Percentiles rank a stretch among this genome's conserved stretches.
phyloP scores from a whole-genome alignment of 2,329 filamentous ascomycete species.

The Phaeosphaeriaceae sp. region DNA sequence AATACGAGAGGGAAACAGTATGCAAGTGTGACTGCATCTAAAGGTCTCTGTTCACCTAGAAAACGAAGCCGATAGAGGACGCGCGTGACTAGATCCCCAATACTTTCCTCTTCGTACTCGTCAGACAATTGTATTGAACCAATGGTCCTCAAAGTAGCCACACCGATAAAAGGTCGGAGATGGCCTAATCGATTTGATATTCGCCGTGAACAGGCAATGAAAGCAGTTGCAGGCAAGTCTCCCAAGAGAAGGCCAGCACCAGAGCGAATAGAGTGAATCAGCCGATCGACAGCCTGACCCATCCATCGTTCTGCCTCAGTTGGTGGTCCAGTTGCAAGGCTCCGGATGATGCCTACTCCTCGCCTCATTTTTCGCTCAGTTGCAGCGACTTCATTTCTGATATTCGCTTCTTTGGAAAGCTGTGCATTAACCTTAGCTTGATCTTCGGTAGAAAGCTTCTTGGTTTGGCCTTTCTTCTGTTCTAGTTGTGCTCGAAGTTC shows the following conservation, averaged over 20 bases:
- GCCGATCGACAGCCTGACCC: slow-evolving; percentile 74
- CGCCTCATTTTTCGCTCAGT: slow-evolving; percentile 76
- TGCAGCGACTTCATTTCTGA: slow-evolving; percentile 73
- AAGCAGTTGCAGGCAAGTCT: slow-evolving; percentile 77
- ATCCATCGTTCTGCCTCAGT: slow-evolving; percentile 91
- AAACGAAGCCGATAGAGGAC: slow-evolving; percentile 91
- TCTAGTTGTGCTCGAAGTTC: slow-evolving; percentile 86
- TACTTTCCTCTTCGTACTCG: slow-evolving; percentile 76
- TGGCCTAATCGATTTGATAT: slow-evolving; percentile 76
- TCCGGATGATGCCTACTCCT: slow-evolving; percentile 84
- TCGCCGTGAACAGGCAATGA: slow-evolving; percentile 78
- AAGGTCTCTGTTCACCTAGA: slow-evolving; percentile 89
- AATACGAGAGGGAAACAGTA: slow-evolving; percentile 87
- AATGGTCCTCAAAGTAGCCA: slow-evolving; percentile 82
- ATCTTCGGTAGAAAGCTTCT: slow-evolving; percentile 90
- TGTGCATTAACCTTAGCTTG: slow-evolving; percentile 90
- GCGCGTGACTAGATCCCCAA: slow-evolving; percentile 81
- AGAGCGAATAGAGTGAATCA: slow-evolving; percentile 77
- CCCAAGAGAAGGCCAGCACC: slow-evolving; percentile 84
- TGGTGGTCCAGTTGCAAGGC: slow-evolving; percentile 84
- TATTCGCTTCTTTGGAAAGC: slow-evolving; percentile 81
- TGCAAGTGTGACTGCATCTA: slow-evolving; percentile 85
- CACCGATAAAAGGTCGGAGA: slow-evolving; percentile 81
- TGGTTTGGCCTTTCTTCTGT: slow-evolving; percentile 89
- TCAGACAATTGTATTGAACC: slow-evolving; percentile 75